Conservation (phyloP, 2,329 filamentous ascomycete genomes). For the Gaeumannomyces tritici region DNA sequence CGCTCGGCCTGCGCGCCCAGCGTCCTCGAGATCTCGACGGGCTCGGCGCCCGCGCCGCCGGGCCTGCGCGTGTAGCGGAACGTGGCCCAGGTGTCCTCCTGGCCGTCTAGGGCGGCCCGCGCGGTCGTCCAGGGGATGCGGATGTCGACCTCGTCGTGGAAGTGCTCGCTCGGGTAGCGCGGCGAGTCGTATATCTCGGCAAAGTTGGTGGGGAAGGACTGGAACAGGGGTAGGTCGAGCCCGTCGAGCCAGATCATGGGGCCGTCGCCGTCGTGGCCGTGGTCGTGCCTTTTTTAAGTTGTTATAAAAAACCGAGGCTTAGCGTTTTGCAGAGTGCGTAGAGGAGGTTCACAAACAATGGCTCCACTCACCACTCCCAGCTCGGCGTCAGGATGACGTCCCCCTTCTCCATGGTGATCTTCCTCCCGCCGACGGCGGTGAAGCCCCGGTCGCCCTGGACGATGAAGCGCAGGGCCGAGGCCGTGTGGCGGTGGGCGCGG, state of each 20-base stretch:
- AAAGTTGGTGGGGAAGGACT: slow-evolving; percentile 41
- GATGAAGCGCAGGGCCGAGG: slow-evolving; percentile 47
- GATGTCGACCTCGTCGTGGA: slow-evolving; percentile 23
- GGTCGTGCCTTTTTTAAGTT: slow-evolving; percentile 30
- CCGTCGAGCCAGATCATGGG: slow-evolving; percentile 51
- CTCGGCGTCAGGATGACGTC: slow-evolving; percentile 48
- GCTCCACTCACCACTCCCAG: slow-evolving; percentile 36
- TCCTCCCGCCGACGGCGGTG: slow-evolving; percentile 44
- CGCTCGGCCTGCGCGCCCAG: slow-evolving; percentile 40
- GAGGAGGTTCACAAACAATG: too few species aligned
- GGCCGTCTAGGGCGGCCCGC: slow-evolving; percentile 25
- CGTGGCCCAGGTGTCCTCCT: slow-evolving; percentile 16
- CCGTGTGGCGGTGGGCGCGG: slow-evolving; percentile 44
- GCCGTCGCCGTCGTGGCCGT: slow-evolving; percentile 44
- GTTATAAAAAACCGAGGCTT: neutral
- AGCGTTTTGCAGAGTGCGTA: too few species aligned
- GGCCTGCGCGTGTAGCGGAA: slow-evolving; percentile 24
- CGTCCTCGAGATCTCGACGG: slow-evolving; percentile 25
- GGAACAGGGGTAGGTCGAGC: slow-evolving; percentile 42
- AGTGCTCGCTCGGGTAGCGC: slow-evolving; percentile 9
- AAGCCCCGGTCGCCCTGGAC: slow-evolving; percentile 46
- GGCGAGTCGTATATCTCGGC: slow-evolving; percentile 33
- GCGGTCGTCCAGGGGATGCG: slow-evolving; percentile 3
- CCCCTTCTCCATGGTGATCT: slow-evolving; percentile 39
- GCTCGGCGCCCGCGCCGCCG: slow-evolving; percentile 11